Evolutionary conservation across 108 stramenopile species (phyloP).

Genomic region (Pseudonitzschia delicatissima): DNA sequence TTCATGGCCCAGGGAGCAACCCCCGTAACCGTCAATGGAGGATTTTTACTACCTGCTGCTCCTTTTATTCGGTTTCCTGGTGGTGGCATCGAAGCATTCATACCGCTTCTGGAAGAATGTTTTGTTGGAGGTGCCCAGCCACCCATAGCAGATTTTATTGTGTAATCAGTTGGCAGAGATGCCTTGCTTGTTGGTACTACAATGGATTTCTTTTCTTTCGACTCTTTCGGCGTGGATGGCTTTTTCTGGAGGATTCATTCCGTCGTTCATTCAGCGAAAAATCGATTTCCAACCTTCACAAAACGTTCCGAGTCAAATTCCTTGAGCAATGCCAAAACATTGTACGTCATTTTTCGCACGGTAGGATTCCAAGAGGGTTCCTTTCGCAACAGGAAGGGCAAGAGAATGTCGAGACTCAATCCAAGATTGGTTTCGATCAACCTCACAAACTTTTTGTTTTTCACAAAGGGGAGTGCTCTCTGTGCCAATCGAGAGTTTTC

Average conservation of each 20-base stretch:
- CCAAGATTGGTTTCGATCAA: conserved; percentile 37
- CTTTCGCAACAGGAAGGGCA: conserved; percentile 57
- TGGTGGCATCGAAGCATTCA: conserved; percentile 12
- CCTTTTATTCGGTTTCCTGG: conserved; percentile 17
- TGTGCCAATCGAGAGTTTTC: conserved; percentile 81
- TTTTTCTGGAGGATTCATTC: too few species aligned
- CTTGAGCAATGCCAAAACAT: conserved; percentile 46
- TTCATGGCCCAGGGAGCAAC: conserved; percentile 76
- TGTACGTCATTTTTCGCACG: conserved; percentile 78
- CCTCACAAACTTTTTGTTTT: conserved; percentile 48
- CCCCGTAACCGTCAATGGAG: conserved; percentile 66
- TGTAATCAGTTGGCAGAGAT: conserved; percentile 34
- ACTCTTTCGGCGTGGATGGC: too few species aligned
- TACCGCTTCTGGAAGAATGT: conserved; percentile 6
- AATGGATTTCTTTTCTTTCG: too few species aligned
- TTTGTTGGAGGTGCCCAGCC: conserved; percentile 53
- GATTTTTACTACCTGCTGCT: conserved; percentile 12
- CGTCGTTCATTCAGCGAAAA: not conserved
- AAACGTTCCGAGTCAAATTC: conserved; percentile 25
- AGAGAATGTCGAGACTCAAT: conserved; percentile 36
- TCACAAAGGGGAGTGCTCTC: conserved; percentile 64
- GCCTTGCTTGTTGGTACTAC: too few species aligned
- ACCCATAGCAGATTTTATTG: conserved; percentile 65
- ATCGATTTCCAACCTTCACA: conserved; percentile 5
- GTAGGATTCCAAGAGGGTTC: conserved; percentile 84